Conservation (phyloP, 495 filamentous ascomycete genomes). For the Penicillium angulare region DNA sequence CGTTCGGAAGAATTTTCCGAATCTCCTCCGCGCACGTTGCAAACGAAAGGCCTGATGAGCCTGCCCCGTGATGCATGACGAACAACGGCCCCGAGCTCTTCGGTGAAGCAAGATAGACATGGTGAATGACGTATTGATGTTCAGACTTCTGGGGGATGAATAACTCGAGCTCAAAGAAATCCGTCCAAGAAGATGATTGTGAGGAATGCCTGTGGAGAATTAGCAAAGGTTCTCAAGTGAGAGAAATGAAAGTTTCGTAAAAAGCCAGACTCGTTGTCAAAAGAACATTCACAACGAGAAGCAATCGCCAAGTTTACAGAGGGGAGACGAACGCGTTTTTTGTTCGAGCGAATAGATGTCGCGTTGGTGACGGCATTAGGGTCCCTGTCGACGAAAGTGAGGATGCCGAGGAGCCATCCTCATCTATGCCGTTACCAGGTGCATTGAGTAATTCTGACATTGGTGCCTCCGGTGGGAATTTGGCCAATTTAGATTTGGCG, state of each 20-base stretch:
- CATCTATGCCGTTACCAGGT: slow-evolving; percentile 29
- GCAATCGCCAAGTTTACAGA: not conserved
- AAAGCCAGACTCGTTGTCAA: not conserved
- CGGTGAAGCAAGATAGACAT: slow-evolving; percentile 77
- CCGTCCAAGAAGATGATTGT: slow-evolving; percentile 71
- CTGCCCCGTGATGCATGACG: slow-evolving; percentile 86
- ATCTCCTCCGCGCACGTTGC: slow-evolving; percentile 76
- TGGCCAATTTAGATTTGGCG: slow-evolving; percentile 72
- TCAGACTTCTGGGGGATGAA: slow-evolving; percentile 55
- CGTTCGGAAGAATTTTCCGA: slow-evolving; percentile 71
- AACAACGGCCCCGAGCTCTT: slow-evolving; percentile 68
- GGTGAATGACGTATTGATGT: slow-evolving; percentile 59
- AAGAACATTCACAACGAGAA: not conserved
- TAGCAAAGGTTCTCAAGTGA: slow-evolving; percentile 1
- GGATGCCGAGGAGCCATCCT: slow-evolving; percentile 70
- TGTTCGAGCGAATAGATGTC: slow-evolving; percentile 69
- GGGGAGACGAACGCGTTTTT: slow-evolving; percentile 50
- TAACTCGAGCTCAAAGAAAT: slow-evolving; percentile 85
- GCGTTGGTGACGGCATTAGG: slow-evolving; percentile 73
- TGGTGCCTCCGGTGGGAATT: slow-evolving; percentile 57
- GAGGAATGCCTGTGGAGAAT: slow-evolving; percentile 24
- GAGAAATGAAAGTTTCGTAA: not conserved
- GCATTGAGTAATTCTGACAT: slow-evolving; percentile 34
- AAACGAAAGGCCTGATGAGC: slow-evolving; percentile 86
- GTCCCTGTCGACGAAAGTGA: slow-evolving; percentile 88